Evolutionary conservation across 164 flowering plant species (phyloP).

Genomic region (Chimonanthus salicifolius): DNA sequence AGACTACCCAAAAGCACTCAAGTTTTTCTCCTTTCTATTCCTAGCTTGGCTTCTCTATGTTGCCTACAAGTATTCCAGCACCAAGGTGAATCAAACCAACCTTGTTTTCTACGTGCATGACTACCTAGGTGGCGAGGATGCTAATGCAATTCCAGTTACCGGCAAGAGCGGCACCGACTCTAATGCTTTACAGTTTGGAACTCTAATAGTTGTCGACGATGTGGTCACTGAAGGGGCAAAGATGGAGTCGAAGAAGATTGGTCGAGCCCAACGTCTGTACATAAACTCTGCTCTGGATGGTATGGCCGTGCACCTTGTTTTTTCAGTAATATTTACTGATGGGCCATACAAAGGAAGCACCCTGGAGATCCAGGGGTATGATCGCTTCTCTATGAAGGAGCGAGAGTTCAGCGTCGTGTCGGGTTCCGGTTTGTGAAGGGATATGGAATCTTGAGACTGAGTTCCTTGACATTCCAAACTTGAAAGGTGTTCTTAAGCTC

Average conservation of each 20-base stretch:
- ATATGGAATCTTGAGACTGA: slow-evolving; percentile 10
- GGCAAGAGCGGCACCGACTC: slow-evolving; percentile 4
- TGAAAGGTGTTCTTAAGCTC: slow-evolving; percentile 12
- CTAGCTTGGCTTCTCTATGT: too few species aligned
- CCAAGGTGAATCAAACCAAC: slow-evolving; percentile 3
- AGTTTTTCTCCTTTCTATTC: too few species aligned
- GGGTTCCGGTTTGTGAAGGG: slow-evolving; percentile 14
- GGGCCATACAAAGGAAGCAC: slow-evolving; percentile 15
- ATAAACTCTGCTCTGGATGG: slow-evolving; percentile 12
- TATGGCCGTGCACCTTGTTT: slow-evolving; percentile 9
- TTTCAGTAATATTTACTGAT: slow-evolving; percentile 10
- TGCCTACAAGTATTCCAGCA: too few species aligned
- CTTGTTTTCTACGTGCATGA: slow-evolving; percentile 10
- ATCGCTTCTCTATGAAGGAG: slow-evolving; percentile 5
- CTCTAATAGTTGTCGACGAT: slow-evolving; percentile 12
- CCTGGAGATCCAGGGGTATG: slow-evolving; percentile 17
- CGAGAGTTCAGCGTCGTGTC: slow-evolving; percentile 10
- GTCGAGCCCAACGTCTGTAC: slow-evolving; percentile 15
- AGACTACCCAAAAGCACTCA: too few species aligned
- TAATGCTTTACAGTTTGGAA: slow-evolving; percentile 3
- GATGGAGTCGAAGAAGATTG: slow-evolving; percentile 2
- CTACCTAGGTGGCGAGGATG: slow-evolving; percentile 8
- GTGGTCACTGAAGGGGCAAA: slow-evolving; percentile 9
- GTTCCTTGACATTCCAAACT: background rate
- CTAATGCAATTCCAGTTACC: background rate